Evolutionary conservation across 1,284 basidiomycete genomes (phyloP), one percentile per base, ranked within the genome.

Genomic region (Blastosporella zonata): DNA sequence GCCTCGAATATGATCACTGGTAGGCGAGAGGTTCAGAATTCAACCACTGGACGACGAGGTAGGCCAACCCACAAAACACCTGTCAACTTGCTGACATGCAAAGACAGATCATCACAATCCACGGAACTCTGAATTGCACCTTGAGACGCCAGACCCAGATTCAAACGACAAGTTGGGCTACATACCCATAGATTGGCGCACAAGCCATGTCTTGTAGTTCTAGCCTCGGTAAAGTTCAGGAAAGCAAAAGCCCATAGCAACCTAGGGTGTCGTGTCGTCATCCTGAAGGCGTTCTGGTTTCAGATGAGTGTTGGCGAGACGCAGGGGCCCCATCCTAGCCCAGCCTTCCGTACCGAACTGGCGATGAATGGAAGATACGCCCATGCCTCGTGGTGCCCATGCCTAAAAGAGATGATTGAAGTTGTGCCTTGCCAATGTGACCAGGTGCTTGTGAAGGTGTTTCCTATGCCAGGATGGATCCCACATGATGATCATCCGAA

Each of bases 331-430:
- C 13, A 12, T 10, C 13, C 6, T 31, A 3, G 3, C 6, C 29
- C 13, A 7, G 8, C 13, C 25, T 27, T 27, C 25, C 6, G 25
- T 9, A 31, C n/a, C 9, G 33, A 18, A 34, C 13, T 31, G 6
- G 33, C 13, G 33, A 34, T 34, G 33, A 18, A 18, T 34, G 33
- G 33, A 34, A 34, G 33, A 12, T 15, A 34, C 15, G 33, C 33
- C 33, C 15, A 34, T 34, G 37, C 45, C 45, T 46, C 45, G 37
- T n/a, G n/a, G n/a, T 46, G 45, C 21, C 25, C 15, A 8, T 22
- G 33, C 41, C 18, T 18, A 34, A 18, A n/a, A 20, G n/a, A 25
- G 20, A 35, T 2, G 33, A 35, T n/a, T 21, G 31, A 35, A 43
- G 15, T 3, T 31, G 29, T 31, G 13, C 17, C 10, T 18, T 20